Conservation (phyloP, 768 basidiomycete species). For the Rhizopogon salebrosus region DNA sequence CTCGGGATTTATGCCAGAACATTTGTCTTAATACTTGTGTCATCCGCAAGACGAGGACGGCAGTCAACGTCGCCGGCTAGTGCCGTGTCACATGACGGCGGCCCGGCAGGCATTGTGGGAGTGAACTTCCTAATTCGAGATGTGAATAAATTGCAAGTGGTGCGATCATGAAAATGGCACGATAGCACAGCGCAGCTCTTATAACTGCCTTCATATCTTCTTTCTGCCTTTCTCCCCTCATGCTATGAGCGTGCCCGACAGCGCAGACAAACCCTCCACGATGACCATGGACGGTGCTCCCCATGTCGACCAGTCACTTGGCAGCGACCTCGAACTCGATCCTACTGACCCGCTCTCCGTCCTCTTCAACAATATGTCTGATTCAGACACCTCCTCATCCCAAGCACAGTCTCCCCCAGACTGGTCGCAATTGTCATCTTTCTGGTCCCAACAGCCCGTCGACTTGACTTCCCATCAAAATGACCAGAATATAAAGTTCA, state of each 20-base stretch:
- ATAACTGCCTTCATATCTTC: background rate
- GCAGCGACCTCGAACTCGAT: conserved; percentile 32
- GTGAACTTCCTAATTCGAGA: conserved; percentile 14
- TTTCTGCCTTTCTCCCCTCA: background rate
- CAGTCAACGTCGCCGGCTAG: no score
- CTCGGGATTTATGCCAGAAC: no score
- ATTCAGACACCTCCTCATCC: conserved; percentile 24
- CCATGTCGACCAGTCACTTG: background rate
- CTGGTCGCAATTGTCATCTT: conserved; percentile 49
- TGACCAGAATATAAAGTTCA: conserved; percentile 26
- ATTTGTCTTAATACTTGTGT: no score
- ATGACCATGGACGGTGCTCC: background rate
- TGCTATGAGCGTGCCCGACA: no score
- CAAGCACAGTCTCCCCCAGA: conserved; percentile 34
- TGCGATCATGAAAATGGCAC: conserved; percentile 20
- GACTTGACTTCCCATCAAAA: background rate
- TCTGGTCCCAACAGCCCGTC: conserved; percentile 34
- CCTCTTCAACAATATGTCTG: conserved; percentile 42
- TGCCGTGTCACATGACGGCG: no score
- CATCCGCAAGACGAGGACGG: no score
- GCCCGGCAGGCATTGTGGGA: conserved; percentile 21
- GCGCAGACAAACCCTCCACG: background rate
- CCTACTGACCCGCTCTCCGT: conserved; percentile 55
- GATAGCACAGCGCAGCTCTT: conserved; percentile 3
- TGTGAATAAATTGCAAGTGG: conserved; percentile 16